Percentiles rank a stretch among this genome's conserved stretches.
Evolutionary conservation across 768 basidiomycete genomes (phyloP).

Genomic region (Ramaria rubella): DNA sequence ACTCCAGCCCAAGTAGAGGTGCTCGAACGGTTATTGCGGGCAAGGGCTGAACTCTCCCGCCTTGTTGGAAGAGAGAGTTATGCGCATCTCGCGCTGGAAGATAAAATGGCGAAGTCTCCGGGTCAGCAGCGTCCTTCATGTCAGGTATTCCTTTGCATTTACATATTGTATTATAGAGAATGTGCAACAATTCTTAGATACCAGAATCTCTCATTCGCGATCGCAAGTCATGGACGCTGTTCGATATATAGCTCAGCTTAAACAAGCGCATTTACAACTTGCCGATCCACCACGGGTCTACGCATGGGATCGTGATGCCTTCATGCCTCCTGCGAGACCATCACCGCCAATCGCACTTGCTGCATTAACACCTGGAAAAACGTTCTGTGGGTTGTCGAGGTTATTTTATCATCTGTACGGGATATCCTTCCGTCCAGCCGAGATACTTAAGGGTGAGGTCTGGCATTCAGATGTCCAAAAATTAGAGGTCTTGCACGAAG

Average conservation of each 20-base stretch:
- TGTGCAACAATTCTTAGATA: slow-evolving; percentile 78
- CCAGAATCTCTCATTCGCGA: slow-evolving; percentile 72
- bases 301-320: slow-evolving; percentile 97
- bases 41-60: slow-evolving; percentile 74
- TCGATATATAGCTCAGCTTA: slow-evolving; percentile 55
- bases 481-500: slow-evolving; percentile 88
- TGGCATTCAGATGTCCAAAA: slow-evolving; percentile 90
- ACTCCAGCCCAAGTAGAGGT: slow-evolving; percentile 66
- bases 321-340: slow-evolving; percentile 73
- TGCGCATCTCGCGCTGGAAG: slow-evolving; percentile 78
- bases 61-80: slow-evolving; percentile 83
- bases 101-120: slow-evolving; percentile 97
- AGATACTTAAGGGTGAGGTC: slow-evolving; percentile 67
- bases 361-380: slow-evolving; percentile 79
- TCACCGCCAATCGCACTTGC: slow-evolving; percentile 68
- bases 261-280: slow-evolving; percentile 58
- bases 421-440: slow-evolving; percentile 67
- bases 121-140: slow-evolving; percentile 34
- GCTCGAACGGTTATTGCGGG: slow-evolving; percentile 68
- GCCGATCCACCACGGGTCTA: slow-evolving; percentile 52
- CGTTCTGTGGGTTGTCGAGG: slow-evolving; percentile 85
- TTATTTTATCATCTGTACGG: slow-evolving; percentile 87
- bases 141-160: not conserved
- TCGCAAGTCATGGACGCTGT: slow-evolving; percentile 74
- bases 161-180: slow-evolving; percentile 43